Conservation (phyloP, 2,329 filamentous ascomycete species). For the Byssochlamys sp. region DNA sequence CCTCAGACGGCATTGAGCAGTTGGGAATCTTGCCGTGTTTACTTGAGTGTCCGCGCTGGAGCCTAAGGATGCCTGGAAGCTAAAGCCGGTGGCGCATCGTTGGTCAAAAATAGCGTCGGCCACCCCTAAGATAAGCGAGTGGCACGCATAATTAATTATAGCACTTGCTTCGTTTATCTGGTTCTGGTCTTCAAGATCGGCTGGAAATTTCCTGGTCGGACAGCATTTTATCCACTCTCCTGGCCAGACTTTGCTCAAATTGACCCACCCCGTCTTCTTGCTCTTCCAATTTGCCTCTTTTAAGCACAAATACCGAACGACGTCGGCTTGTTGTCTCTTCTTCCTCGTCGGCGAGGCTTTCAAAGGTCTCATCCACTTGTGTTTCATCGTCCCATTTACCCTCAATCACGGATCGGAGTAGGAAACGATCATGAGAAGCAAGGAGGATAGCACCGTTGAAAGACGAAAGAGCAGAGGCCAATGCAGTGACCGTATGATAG, state of each 20-base stretch:
- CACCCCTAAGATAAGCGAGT: background rate
- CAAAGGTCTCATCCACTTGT: conserved; percentile 34
- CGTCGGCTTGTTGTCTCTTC: conserved; percentile 34
- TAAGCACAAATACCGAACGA: conserved; percentile 52
- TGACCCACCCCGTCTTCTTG: conserved; percentile 54
- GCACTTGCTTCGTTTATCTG: background rate
- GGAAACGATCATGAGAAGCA: conserved; percentile 74
- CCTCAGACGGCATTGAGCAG: background rate
- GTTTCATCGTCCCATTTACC: conserved; percentile 40
- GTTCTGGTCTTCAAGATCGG: no score
- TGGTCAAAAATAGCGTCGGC: background rate
- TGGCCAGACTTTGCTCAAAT: conserved; percentile 57
- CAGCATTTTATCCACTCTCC: conserved; percentile 43
- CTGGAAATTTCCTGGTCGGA: no score
- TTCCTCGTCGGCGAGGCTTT: conserved; percentile 40
- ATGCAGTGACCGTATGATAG: conserved; percentile 65
- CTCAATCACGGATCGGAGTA: conserved; percentile 64
- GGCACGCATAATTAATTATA: background rate
- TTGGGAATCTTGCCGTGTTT: background rate
- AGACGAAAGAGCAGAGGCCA: conserved; percentile 54
- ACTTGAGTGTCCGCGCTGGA: background rate
- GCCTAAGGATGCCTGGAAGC: background rate
- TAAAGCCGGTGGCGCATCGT: background rate
- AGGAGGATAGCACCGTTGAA: conserved; percentile 69
- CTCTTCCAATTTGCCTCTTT: conserved; percentile 46